Conservation (phyloP, 768 basidiomycete species). For the Panus rudis region DNA sequence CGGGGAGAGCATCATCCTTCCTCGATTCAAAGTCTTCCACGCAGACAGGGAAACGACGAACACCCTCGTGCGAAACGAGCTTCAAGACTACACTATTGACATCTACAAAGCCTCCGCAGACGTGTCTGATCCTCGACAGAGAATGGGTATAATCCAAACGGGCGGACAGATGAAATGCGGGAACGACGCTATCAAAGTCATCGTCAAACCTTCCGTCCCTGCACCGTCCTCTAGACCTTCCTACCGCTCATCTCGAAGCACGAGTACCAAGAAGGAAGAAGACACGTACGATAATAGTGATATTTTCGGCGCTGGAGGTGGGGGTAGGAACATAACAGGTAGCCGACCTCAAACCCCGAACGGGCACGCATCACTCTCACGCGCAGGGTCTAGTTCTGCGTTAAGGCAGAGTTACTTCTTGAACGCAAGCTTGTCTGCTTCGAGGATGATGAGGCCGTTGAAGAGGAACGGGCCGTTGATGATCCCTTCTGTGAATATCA, state of each 20-base stretch:
- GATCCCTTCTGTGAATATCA: slow-evolving; percentile 51
- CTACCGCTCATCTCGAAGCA: too few relatives aligned
- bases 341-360: slow-evolving; percentile 19
- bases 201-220: slow-evolving; percentile 3
- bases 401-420: slow-evolving; percentile 19
- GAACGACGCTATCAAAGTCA: slow-evolving; percentile 44
- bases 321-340: too few relatives aligned
- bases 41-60: slow-evolving; percentile 56
- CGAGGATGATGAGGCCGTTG: slow-evolving; percentile 20
- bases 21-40: slow-evolving; percentile 62
- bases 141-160: slow-evolving; percentile 56
- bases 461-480: slow-evolving; percentile 50
- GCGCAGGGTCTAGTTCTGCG: slow-evolving; percentile 15
- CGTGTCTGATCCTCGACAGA: slow-evolving; percentile 51
- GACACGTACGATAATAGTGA: too few relatives aligned
- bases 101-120: slow-evolving; percentile 56
- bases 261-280: too few relatives aligned
- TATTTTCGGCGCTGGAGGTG: too few relatives aligned
- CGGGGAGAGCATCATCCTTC: slow-evolving; percentile 50
- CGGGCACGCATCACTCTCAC: slow-evolving; percentile 12
- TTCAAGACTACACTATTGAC: slow-evolving; percentile 46
- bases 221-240: too few relatives aligned
- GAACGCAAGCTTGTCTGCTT: slow-evolving; percentile 4
- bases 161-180: slow-evolving; percentile 54
- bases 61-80: slow-evolving; percentile 54